These are phyloP conservation scores for Hypomontagnella submonticulosa DNA, from an alignment of 495 filamentous ascomycete species.

Conservation along the genomic window DNA sequence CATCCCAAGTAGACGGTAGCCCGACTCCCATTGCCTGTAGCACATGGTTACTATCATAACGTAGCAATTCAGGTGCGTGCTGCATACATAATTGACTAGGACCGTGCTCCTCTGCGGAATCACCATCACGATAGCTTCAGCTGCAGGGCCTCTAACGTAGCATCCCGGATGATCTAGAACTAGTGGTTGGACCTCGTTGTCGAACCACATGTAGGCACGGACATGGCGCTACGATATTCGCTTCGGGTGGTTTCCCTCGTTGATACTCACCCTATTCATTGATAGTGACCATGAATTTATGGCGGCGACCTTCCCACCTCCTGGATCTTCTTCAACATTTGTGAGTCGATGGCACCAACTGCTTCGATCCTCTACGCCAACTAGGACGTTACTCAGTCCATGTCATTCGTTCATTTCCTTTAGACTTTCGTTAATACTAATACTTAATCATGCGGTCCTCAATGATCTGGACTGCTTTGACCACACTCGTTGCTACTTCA, in stretches of 20 bases:
- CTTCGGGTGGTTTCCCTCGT: neutral
- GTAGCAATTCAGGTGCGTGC: conserved; percentile 13
- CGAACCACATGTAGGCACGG: conserved; percentile 9
- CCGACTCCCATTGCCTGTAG: neutral
- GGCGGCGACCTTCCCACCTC: neutral
- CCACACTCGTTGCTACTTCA: conserved; percentile 20
- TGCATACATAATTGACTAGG: neutral
- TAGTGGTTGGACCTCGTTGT: conserved; percentile 18
- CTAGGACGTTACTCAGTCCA: conserved; percentile 22
- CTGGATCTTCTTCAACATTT: neutral
- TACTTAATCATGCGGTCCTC: conserved; percentile 30
- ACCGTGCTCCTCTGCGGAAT: conserved; percentile 5
- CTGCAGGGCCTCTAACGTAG: conserved; percentile 1
- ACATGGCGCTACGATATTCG: conserved; percentile 6
- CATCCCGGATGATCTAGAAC: conserved; percentile 19
- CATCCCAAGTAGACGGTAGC: conserved; percentile 14
- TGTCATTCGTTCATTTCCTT: conserved; percentile 23
- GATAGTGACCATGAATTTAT: conserved; percentile 10
- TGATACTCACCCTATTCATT: too few relatives aligned
- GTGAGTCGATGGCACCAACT: neutral
- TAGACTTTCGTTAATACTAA: conserved; percentile 25
- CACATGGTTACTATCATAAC: conserved; percentile 5
- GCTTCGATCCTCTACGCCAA: conserved; percentile 3
- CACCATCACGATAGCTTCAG: conserved; percentile 15
- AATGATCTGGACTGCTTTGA: conserved; percentile 20